phyloP scores from a whole-genome alignment of 73 alveolate genomes.

The Paraurostyla sp. region DNA sequence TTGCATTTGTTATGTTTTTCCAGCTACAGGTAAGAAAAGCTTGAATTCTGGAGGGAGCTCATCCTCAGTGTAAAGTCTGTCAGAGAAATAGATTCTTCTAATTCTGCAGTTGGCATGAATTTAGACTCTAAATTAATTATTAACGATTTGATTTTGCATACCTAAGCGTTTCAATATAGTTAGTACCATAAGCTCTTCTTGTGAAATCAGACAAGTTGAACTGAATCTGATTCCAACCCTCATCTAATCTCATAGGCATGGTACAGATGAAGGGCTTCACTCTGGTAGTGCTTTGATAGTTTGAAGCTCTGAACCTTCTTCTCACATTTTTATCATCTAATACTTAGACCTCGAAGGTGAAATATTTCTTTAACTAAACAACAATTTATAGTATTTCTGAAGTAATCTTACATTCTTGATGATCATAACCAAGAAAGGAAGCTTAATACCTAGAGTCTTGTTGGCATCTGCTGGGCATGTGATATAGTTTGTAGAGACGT shows the following conservation, averaged over 20 bases:
- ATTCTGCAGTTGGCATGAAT: conserved; percentile 96
- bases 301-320: conserved; percentile 98
- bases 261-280: conserved; percentile 99
- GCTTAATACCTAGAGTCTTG: conserved; percentile 97
- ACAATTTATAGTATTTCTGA: too few relatives aligned
- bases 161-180: conserved; percentile 91
- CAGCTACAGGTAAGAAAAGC: conserved; percentile 79
- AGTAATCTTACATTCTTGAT: conserved; percentile 94
- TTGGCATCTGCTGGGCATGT: conserved; percentile 98
- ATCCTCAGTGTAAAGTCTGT: conserved; percentile 86
- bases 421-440: conserved; percentile 98
- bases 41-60: conserved; percentile 89
- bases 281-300: conserved; percentile 97
- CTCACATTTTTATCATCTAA: conserved; percentile 98
- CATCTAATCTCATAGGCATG: conserved; percentile 98
- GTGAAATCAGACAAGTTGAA: conserved; percentile 95
- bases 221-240: conserved; percentile 97
- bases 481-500: conserved; percentile 96
- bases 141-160: not conserved
- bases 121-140: conserved; percentile 81
- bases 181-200: conserved; percentile 97
- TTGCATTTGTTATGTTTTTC: conserved; percentile 8
- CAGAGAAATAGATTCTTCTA: conserved; percentile 96
- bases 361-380: conserved; percentile 95
- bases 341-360: conserved; percentile 98